These are phyloP conservation scores for Danielia oregonensis DNA, from an alignment of 805 yeast species.

Conservation along the genomic window DNA sequence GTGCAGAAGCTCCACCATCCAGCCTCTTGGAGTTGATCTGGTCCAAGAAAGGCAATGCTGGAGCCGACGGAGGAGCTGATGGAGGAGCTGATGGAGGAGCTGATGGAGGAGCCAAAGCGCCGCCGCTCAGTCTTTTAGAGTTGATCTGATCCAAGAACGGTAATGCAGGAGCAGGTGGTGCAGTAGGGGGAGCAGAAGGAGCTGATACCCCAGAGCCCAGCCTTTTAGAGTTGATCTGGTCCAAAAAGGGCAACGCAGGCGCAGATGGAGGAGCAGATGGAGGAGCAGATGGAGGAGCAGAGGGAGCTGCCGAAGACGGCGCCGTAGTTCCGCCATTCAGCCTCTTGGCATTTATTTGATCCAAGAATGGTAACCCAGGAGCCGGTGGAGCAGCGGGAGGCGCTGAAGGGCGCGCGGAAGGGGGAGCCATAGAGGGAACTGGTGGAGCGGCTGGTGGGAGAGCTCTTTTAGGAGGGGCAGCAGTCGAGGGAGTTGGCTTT, in stretches of 20 bases:
- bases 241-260: constrained; percentile 7
- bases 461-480: background rate
- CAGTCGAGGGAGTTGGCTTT: background rate
- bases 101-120: constrained; percentile 1
- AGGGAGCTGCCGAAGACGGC: background rate
- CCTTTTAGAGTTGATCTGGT: too few species aligned
- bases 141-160: constrained; percentile 49
- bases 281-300: background rate
- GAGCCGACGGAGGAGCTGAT: constrained; percentile 10
- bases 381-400: constrained; percentile 5
- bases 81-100: constrained; percentile 4
- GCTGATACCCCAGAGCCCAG: constrained; percentile 9
- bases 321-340: background rate
- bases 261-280: constrained; percentile 3
- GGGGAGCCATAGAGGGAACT: constrained; percentile 1
- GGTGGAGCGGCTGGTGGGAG: constrained; percentile 2
- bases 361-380: constrained; percentile 41
- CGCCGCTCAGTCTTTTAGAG: constrained; percentile 27
- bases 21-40: constrained; percentile 5
- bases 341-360: constrained; percentile 45
- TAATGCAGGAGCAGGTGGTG: constrained; percentile 20
- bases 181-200: constrained; percentile 2
- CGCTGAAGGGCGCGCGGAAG: background rate
- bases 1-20: too few species aligned
- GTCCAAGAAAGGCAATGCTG: constrained; percentile 16